Conservation (phyloP, 176 grass and related monocot species). For the Areca catechu region DNA sequence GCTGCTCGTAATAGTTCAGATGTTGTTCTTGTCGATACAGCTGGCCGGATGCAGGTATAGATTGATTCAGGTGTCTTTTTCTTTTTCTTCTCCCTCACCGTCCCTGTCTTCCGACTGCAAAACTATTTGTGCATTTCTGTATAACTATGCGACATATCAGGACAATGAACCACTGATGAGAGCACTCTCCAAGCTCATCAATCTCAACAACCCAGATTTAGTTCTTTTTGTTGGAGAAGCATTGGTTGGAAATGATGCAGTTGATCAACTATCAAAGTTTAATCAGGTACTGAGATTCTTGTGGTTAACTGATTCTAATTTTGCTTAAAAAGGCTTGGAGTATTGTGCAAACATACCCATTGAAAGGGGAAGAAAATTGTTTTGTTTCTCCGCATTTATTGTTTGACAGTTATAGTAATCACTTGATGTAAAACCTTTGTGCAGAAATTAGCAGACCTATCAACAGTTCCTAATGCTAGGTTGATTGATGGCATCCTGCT, state of each 20-base stretch:
- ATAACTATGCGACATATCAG: constrained; percentile 27
- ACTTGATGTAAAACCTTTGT: neutral
- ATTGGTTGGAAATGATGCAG: constrained; percentile 92
- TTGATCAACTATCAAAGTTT: constrained; percentile 86
- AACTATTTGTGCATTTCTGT: constrained; percentile 4
- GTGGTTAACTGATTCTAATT: too few species aligned
- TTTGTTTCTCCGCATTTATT: too few species aligned
- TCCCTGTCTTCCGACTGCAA: too few species aligned
- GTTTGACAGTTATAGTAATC: too few species aligned
- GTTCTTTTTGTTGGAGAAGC: constrained; percentile 94
- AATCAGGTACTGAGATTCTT: constrained; percentile 46
- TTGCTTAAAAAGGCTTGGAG: too few species aligned
- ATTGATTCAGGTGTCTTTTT: constrained; percentile 1
- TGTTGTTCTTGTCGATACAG: constrained; percentile 88
- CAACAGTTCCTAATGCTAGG: constrained; percentile 57
- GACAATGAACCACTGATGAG: constrained; percentile 98
- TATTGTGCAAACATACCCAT: too few species aligned
- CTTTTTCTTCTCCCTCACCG: neutral
- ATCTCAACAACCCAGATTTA: constrained; percentile 80
- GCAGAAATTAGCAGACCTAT: constrained; percentile 97
- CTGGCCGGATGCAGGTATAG: constrained; percentile 80
- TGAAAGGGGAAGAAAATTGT: too few species aligned
- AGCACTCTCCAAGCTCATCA: constrained; percentile 92
- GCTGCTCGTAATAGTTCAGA: constrained; percentile 68
- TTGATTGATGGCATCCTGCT: constrained; percentile 96